phyloP scores from a whole-genome alignment of 2,329 filamentous ascomycete species.

The Clarireedia homoeocarpa region DNA sequence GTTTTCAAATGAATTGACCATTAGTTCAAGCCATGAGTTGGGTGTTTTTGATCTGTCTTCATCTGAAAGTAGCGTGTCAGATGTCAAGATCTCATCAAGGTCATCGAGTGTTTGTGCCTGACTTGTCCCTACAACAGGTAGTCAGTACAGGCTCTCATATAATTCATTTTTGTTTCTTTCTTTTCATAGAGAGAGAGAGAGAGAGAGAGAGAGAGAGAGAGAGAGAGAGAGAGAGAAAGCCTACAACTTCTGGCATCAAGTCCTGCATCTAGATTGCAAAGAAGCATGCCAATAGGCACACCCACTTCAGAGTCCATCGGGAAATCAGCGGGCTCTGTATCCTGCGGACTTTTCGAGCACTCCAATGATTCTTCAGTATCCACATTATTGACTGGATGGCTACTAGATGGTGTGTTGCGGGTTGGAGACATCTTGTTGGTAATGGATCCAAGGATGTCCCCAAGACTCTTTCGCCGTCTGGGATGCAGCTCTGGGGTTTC shows the following conservation, averaged over 20 bases:
- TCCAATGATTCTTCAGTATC: background rate
- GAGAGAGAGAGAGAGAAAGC: background rate
- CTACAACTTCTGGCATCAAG: background rate
- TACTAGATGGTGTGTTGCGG: background rate
- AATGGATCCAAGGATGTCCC: slow-evolving; percentile 20
- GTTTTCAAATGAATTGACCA: slow-evolving; percentile 2
- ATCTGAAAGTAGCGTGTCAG: background rate
- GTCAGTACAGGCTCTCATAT: background rate
- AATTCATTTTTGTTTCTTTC: too few relatives aligned
- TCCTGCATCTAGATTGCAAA: background rate
- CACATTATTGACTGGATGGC: background rate
- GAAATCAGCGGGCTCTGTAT: background rate
- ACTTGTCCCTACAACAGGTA: background rate
- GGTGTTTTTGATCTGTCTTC: background rate
- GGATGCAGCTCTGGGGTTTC: background rate
- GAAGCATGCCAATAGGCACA: too few relatives aligned
- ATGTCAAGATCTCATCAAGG: background rate
- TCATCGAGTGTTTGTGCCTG: slow-evolving; percentile 2
- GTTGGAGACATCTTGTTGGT: slow-evolving; percentile 13
- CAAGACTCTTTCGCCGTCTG: slow-evolving; percentile 21
- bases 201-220: too few relatives aligned
- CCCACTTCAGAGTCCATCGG: background rate
- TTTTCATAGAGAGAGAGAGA: too few relatives aligned
- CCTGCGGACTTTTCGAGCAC: too few relatives aligned
- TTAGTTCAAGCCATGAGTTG: slow-evolving; percentile 5